Percentiles rank a stretch among this genome's conserved stretches.
These are phyloP conservation scores for Pilasporangium apinafurcum DNA, from an alignment of 352 stramenopile genomes.

Conservation along the genomic window DNA sequence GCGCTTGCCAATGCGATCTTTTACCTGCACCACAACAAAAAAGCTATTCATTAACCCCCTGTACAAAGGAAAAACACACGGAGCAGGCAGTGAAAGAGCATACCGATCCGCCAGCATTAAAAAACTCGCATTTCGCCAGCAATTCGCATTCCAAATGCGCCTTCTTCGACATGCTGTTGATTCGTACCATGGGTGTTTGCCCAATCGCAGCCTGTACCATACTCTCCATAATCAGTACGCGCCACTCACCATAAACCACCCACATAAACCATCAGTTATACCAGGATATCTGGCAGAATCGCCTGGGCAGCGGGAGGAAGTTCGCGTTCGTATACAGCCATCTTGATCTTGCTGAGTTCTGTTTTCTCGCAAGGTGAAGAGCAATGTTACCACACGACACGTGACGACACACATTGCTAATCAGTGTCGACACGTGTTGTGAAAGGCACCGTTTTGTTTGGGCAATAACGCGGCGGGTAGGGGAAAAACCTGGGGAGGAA, in stretches of 20 bases:
- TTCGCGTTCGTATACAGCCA: slow-evolving; percentile 11
- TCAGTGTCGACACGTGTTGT: no score
- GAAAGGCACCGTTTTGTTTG: background rate
- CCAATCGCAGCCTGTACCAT: slow-evolving; percentile 58
- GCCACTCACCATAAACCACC: no score
- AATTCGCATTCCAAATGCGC: slow-evolving; percentile 86
- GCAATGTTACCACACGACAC: no score
- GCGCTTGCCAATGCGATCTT: slow-evolving; percentile 86
- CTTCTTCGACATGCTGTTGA: slow-evolving; percentile 87
- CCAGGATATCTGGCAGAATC: slow-evolving; percentile 61
- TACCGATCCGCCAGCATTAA: slow-evolving; percentile 89
- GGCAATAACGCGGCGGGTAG: background rate
- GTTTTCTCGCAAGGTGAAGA: no score
- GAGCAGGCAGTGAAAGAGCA: background rate
- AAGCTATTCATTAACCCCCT: background rate
- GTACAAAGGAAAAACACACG: background rate
- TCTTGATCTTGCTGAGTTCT: no score
- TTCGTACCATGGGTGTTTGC: slow-evolving; percentile 92
- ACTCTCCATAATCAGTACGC: no score
- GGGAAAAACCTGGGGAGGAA: slow-evolving; percentile 17
- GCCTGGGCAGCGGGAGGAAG: slow-evolving; percentile 32
- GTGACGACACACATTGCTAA: no score
- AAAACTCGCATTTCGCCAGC: slow-evolving; percentile 96
- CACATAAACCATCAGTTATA: slow-evolving; percentile 8
- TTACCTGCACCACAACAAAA: slow-evolving; percentile 37